Base-by-base conservation (phyloP, 2,329 filamentous ascomycete genomes). In the Lachnum nothofagi region DNA sequence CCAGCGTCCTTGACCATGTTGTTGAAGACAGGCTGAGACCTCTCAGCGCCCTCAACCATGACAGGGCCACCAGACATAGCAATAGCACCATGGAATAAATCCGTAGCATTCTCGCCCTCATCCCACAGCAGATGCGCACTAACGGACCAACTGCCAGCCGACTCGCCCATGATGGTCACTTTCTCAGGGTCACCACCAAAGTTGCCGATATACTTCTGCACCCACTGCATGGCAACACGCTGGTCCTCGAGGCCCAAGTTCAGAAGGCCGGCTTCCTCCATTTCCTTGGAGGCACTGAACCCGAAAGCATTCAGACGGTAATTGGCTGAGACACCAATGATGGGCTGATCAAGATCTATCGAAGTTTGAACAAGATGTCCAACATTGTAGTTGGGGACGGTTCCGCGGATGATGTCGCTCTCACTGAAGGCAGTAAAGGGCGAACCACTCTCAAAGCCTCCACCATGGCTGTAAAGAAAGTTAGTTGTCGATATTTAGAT, bases 181-280 rank as follows among this genome's bases (percentile, higher is more conserved):
- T 67, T 64, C 1, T 65, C 60, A 0, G 68, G 63, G 60, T 80
- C 71, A 8, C 78, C 77, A 3, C 77, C 77, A 55, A 80, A 81
- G 9, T 70, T 60, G 53, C 72, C 64, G 42, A 79, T 78, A 51
- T 78, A 65, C 34, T 71, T 61, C 46, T 76, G 70, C 2, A 80
- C 71, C 78, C 79, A 82, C 54, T 78, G 66, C 12, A 82, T 64
- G 25, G 75, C 76, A 27, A 77, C 67, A 4, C 73, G 68, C 56
- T 80, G 77, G 51, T 81, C 77, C 46, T 71, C 65, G 0, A 79
- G 61, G 2, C 70, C 76, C 8, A 70, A 71, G 57, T 79, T 79
- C 2, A 70, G 63, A 7, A 66, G 66, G 6, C 72, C 74, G 48
- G 70, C 64, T 8, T 16, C 56, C 10, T 70, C 10, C 3, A 52